Base-by-base conservation (phyloP, 768 basidiomycete genomes). In the Kwoniella shandongensis region DNA sequence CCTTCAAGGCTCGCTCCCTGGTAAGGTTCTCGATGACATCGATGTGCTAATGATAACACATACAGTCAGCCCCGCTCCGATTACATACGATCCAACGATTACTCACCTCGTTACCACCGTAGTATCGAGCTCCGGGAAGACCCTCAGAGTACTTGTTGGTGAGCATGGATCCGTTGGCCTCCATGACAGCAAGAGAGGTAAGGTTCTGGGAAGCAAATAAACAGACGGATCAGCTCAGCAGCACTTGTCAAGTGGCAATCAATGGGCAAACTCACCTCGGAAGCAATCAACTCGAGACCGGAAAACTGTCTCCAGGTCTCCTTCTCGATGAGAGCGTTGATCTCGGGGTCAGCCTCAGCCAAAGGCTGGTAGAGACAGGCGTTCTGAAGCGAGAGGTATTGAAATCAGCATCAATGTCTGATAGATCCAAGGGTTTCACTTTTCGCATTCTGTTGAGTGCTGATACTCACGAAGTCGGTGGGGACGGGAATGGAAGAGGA, bases 141-240 rank as follows among this genome's bases (percentile, higher is more conserved):
- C 96, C 96, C 80, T 98, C 96, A 20, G 96, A 98, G 82, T 96
- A 96, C 80, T 97, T 98, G 85, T 96, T 96, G 76, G 94, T 97
- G 75, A 98, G 78, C 76, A 99, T 93, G 53, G 94, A 97, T 47
- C 96, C 96, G 79, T 97, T 97, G 63, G 93, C 94, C 79, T 98
- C 89, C 88, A 98, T 93, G 50, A 89, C 86, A 23, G 94, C 91
- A 70, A 85, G 83, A 69, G 91, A 91, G 57, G 96, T 98, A 83
- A 99, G 80, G 81, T 98, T 98, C 94, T 94, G 61, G 26, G n/a
- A n/a, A n/a, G n/a, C n/a, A n/a, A 38, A 38, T 10, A 38, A n/a
- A n/a, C n/a, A n/a, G n/a, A n/a, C n/a, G n/a, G n/a, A n/a, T n/a
- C n/a, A n/a, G n/a, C n/a, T n/a, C n/a, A n/a, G n/a, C n/a, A n/a